Evolutionary conservation across 345 rosid species (phyloP), one percentile per base, ranked within the genome.

Genomic region (Leavenworthia alabamica): DNA sequence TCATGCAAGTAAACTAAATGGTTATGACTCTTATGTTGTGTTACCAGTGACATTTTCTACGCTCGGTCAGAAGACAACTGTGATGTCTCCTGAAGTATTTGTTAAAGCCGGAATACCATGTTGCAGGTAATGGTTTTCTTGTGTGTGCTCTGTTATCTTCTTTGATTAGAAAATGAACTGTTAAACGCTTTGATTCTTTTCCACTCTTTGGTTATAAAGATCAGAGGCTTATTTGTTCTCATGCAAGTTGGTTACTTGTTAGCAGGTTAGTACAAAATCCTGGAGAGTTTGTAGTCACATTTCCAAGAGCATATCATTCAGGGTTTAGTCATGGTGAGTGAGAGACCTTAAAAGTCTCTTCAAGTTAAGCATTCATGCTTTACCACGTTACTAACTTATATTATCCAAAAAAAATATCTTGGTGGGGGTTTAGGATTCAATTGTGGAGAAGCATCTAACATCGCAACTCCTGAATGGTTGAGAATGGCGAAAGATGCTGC

Each of bases 251-350:
- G 35, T 47, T 53, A 54, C 35, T 17, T 46, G 54, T 57, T 26
- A 62, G 46, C 84, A 89, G 96, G 79, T 80, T 89, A 77, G 96
- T 89, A 56, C 96, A 89, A 80, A 89, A 89, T 68, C 84, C 94
- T 66, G 90, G 94, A 50, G 99, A 93, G 56, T 93, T 93, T 73
- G 96, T 93, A 29, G 87, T 93, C 69, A 93, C 99, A 14, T 94
- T 94, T 70, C 99, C 99, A 46, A 82, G 97, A 77, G 99, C 97
- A 36, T 94, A 94, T 76, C 99, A 94, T 80, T 84, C 94, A 13
- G 99, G 99, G 58, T 94, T 94, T 74, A 94, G 99, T 81, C 96
- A 90, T 59, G 99, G 99, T 90, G 64, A 80, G 76, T 16, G 36
- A 42, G 33, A 36, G 19, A 51, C 46, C 50, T 45, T 45, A 3